Evolutionary conservation across 2,329 filamentous ascomycete species (phyloP).

Genomic region (Myriosclerotinia curreyana): DNA sequence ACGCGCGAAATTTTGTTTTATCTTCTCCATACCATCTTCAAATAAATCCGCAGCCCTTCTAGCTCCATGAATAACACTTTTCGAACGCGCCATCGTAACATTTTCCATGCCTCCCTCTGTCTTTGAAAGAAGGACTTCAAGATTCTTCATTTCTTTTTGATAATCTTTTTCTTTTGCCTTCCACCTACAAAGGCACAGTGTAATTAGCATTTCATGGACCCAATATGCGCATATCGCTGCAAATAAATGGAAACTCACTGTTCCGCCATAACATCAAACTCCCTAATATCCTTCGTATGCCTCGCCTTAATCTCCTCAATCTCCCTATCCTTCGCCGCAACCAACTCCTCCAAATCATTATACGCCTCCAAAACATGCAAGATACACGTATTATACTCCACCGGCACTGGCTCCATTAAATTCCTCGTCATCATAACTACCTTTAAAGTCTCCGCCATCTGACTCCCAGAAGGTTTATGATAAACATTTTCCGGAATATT

Average conservation of each 20-base stretch:
- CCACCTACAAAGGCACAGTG: conserved; percentile 24
- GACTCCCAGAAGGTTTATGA: conserved; percentile 36
- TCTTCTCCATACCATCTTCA: conserved; percentile 27
- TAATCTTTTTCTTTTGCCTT: conserved; percentile 36
- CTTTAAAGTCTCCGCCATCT: conserved; percentile 38
- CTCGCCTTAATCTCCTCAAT: conserved; percentile 33
- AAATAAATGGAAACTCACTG: conserved; percentile 8
- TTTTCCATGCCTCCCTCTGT: conserved; percentile 37
- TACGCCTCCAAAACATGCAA: conserved; percentile 39
- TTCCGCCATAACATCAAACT: conserved; percentile 33
- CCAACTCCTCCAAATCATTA: conserved; percentile 29
- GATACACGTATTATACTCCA: conserved; percentile 38
- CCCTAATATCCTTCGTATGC: conserved; percentile 34
- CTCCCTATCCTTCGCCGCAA: conserved; percentile 28
- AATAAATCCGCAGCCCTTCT: conserved; percentile 30
- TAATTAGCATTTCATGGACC: background rate
- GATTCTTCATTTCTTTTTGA: conserved; percentile 36
- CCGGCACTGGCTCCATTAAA: conserved; percentile 31
- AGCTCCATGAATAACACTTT: conserved; percentile 35
- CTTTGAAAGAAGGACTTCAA: conserved; percentile 37
- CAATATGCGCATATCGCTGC: background rate
- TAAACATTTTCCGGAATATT: conserved; percentile 33
- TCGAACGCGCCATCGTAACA: conserved; percentile 35
- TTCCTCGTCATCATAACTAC: conserved; percentile 39
- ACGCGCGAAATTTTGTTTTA: conserved; percentile 29